Evolutionary conservation across 176 grass and related monocot genomes (phyloP).

Genomic region (Secale cereale): DNA sequence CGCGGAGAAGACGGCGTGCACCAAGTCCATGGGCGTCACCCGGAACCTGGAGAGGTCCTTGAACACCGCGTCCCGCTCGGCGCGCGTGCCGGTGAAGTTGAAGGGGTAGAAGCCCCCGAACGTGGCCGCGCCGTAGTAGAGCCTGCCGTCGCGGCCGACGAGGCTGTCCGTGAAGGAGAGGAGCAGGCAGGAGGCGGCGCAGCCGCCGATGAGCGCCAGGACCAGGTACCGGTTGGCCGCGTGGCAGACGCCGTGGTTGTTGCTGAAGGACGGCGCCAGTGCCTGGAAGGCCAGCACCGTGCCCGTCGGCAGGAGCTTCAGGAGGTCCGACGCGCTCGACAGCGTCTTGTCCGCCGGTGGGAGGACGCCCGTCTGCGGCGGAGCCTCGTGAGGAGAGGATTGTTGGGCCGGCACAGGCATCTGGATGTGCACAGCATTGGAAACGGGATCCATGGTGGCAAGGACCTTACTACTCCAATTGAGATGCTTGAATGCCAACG

Average conservation of each 20-base stretch:
- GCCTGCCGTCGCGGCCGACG: background rate
- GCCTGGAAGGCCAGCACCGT: constrained; percentile 15
- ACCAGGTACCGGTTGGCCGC: background rate
- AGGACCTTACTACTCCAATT: too few relatives aligned
- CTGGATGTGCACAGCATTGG: constrained; percentile 14
- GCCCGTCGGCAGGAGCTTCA: constrained; percentile 2
- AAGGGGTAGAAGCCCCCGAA: background rate
- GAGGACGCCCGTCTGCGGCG: background rate
- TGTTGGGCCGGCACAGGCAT: background rate
- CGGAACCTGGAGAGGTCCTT: background rate
- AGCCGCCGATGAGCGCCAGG: background rate
- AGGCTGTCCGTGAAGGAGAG: constrained; percentile 10
- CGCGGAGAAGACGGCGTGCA: constrained; percentile 48
- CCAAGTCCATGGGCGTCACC: constrained; percentile 33
- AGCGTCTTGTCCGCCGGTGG: background rate
- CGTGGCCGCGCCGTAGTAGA: background rate
- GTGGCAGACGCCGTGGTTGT: background rate
- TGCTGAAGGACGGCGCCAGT: background rate
- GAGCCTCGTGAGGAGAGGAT: background rate
- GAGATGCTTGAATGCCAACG: background rate
- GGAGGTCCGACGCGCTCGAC: background rate
- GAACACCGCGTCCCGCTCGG: background rate
- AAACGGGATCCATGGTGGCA: constrained; percentile 12
- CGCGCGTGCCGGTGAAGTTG: constrained; percentile 4
- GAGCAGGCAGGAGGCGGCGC: constrained; percentile 4